Evolutionary conservation across 148 eudicot genomes (phyloP).

Genomic region (Rhododendron molle): DNA sequence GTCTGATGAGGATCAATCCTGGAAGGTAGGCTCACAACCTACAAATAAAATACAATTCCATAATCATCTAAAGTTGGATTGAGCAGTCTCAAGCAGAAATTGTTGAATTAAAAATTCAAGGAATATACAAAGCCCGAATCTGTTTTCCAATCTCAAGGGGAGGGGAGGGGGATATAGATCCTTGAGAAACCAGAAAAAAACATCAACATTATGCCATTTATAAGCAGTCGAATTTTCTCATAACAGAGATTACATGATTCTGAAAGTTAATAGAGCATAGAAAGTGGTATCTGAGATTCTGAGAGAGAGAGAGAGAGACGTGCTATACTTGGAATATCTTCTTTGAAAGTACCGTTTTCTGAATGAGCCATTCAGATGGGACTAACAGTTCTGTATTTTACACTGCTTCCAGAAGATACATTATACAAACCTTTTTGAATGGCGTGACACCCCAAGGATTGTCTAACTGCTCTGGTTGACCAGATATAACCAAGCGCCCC

Average conservation of each 20-base stretch:
- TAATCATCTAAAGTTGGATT: neutral
- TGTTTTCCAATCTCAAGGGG: neutral
- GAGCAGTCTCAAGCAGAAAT: neutral
- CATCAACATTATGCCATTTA: neutral
- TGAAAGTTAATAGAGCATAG: neutral
- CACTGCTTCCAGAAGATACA: neutral
- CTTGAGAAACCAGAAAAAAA: neutral
- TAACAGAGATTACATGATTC: neutral
- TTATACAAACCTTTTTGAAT: constrained; percentile 48
- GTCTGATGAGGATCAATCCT: constrained; percentile 98
- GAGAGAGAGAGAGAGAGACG: neutral
- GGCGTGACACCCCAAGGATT: constrained; percentile 74
- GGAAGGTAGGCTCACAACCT: constrained; percentile 94
- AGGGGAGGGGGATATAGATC: neutral
- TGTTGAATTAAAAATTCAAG: neutral
- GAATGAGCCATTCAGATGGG: neutral
- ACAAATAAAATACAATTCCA: constrained; percentile 8
- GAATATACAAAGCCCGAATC: neutral
- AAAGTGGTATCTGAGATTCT: neutral
- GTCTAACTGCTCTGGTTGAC: constrained; percentile 57
- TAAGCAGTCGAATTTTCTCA: neutral
- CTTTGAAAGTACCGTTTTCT: neutral
- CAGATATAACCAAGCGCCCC: constrained; percentile 68
- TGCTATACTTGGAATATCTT: neutral
- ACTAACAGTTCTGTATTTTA: neutral